Evolutionary conservation across 2,329 filamentous ascomycete genomes (phyloP).

Genomic region (Verticillium klebahnii): DNA sequence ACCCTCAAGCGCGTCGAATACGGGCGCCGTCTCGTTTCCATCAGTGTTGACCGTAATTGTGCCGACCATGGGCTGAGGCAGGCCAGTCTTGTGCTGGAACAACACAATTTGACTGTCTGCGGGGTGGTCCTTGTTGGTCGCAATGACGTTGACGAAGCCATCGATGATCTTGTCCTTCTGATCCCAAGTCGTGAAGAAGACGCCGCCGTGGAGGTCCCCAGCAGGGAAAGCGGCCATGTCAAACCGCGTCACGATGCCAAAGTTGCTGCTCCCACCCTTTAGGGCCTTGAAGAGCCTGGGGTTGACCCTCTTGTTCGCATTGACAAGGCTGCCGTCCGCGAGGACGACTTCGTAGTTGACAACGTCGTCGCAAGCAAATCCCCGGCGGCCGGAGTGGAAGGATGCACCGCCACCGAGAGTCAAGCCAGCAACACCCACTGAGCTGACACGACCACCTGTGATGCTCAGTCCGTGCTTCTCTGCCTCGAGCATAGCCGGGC

Average conservation of each 20-base stretch:
- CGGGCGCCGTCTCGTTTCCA: slow-evolving; percentile 1
- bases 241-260: slow-evolving; percentile 30
- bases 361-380: slow-evolving; percentile 39
- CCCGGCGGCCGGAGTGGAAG: slow-evolving; percentile 16
- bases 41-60: slow-evolving; percentile 5
- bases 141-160: background rate
- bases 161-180: slow-evolving; percentile 13
- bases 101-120: background rate
- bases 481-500: slow-evolving; percentile 13
- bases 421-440: slow-evolving; percentile 20
- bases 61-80: background rate
- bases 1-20: background rate
- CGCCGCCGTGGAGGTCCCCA: slow-evolving; percentile 1
- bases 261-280: slow-evolving; percentile 42
- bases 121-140: background rate
- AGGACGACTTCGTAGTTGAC: slow-evolving; percentile 40
- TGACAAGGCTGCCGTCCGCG: slow-evolving; percentile 33
- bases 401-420: slow-evolving; percentile 25
- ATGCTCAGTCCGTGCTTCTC: slow-evolving; percentile 13
- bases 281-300: slow-evolving; percentile 41
- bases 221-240: slow-evolving; percentile 14
- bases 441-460: slow-evolving; percentile 17
- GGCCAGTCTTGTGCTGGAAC: background rate
- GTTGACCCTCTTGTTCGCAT: slow-evolving; percentile 29
- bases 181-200: slow-evolving; percentile 20